Base-by-base conservation (phyloP, 2,329 filamentous ascomycete species). In the Orbilia blumenaviensis region DNA sequence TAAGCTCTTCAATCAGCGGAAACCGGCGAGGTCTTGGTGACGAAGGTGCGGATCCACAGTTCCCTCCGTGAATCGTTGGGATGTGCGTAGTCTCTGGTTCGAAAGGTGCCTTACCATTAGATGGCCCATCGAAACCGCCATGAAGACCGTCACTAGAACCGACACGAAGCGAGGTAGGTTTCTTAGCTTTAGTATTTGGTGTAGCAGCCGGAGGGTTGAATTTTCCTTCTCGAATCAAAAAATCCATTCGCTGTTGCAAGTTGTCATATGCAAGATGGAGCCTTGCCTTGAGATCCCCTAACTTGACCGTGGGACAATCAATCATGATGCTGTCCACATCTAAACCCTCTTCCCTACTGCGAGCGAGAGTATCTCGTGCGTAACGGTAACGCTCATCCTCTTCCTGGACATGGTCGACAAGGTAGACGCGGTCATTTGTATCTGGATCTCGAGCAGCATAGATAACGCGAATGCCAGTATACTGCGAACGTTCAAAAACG, bases 211-310 rank as follows among this genome's bases (percentile, higher is more conserved):
- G 29, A 0, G 29, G 25, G n/a, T 56, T 32, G 7, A 56, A 6
- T 29, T 50, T 56, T 7, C 42, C 66, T 23, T 61, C 42, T 27
- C 23, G 12, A 7, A 41, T 32, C 21, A 63, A 12, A 42, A 36
- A 21, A 5, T 56, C 38, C 10, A 62, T 1, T 2, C 44, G 32
- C 23, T 42, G 34, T n/a, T 44, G 32, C 9, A 69, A 16, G 14
- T 69, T 46, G 16, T 69, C 56, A 25, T 69, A 69, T 3, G 66
- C 54, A 12, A 69, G 36, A 23, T 60, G 21, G 3, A 71, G 34
- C 4, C 66, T 46, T 2, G 48, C 25, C 25, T 21, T 36, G 1
- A 64, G 48, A 18, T 71, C 67, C 8, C 3, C 9, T 32, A 38
- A 27, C 3, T 18, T 21, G 5, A 71, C 8, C 5, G 34, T 27